A percentile compares a stretch with the other conserved stretches of the same genome.
These are phyloP conservation scores for Podaxis sp. DNA, from an alignment of 768 basidiomycete genomes.

Conservation along the genomic window DNA sequence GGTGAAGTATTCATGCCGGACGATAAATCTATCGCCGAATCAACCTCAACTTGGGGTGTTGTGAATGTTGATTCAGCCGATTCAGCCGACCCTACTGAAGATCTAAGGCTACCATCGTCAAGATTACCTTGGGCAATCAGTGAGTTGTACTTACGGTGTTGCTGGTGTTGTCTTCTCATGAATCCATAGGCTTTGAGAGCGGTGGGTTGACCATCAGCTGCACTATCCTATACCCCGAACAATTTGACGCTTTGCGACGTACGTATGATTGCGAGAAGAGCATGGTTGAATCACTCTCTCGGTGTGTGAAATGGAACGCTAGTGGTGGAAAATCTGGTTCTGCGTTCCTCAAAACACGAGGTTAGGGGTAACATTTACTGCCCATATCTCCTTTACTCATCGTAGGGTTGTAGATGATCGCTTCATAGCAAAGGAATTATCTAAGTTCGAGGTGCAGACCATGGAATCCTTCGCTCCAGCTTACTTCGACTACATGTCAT, in stretches of 20 bases:
- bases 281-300: conserved; percentile 89
- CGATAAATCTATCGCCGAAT: conserved; percentile 77
- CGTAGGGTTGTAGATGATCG: conserved; percentile 72
- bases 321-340: conserved; percentile 96
- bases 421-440: conserved; percentile 97
- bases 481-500: conserved; percentile 98
- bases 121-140: conserved; percentile 82
- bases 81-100: conserved; percentile 69
- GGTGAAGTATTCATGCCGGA: conserved; percentile 93
- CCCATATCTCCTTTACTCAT: conserved; percentile 9
- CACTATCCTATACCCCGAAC: conserved; percentile 93
- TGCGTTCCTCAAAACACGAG: conserved; percentile 93
- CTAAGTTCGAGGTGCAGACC: conserved; percentile 85
- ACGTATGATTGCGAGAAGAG: conserved; percentile 94
- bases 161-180: background rate
- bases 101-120: conserved; percentile 71
- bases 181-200: conserved; percentile 76
- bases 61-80: conserved; percentile 79
- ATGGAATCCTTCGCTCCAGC: conserved; percentile 97
- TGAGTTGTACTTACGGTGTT: conserved; percentile 35
- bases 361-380: conserved; percentile 37
- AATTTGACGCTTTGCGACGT: conserved; percentile 90
- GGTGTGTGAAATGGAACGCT: conserved; percentile 96
- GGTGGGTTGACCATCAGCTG: conserved; percentile 90
- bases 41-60: conserved; percentile 90